Conservation (phyloP, 306 rosid genomes). For the Cotoneaster glaucophyllus region DNA sequence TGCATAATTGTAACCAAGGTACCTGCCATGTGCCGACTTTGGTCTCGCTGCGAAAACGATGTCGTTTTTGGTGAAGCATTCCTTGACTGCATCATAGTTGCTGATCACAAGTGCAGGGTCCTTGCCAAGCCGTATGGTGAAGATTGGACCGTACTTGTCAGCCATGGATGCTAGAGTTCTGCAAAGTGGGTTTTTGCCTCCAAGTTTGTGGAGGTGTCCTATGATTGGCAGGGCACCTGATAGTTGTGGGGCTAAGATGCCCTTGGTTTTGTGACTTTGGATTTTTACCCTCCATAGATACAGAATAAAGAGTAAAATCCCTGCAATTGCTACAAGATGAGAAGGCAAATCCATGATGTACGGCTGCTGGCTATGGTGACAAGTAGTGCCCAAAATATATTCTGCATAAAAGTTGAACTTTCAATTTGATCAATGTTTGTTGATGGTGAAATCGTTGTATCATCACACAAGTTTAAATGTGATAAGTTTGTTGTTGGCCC, state of each 20-base stretch:
- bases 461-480: too few species aligned
- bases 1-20: constrained; percentile 37
- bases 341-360: constrained; percentile 19
- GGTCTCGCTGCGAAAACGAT: constrained; percentile 21
- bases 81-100: constrained; percentile 36
- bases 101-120: constrained; percentile 32
- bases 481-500: too few species aligned
- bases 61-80: too few species aligned
- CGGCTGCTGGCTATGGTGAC: neutral
- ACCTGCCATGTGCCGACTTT: constrained; percentile 30
- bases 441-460: neutral
- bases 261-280: constrained; percentile 8
- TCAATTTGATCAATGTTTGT: neutral
- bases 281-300: constrained; percentile 14
- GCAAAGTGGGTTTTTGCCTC: constrained; percentile 19
- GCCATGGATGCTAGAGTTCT: constrained; percentile 34
- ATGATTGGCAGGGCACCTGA: constrained; percentile 38
- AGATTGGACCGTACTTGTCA: constrained; percentile 50
- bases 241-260: constrained; percentile 31
- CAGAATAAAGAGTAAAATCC: constrained; percentile 2
- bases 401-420: neutral
- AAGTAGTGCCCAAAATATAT: neutral
- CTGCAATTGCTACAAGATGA: constrained; percentile 7
- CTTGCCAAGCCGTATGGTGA: constrained; percentile 37
- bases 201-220: constrained; percentile 51